phyloP scores from a whole-genome alignment of 495 filamentous ascomycete species.

The Tuber calosporum region DNA sequence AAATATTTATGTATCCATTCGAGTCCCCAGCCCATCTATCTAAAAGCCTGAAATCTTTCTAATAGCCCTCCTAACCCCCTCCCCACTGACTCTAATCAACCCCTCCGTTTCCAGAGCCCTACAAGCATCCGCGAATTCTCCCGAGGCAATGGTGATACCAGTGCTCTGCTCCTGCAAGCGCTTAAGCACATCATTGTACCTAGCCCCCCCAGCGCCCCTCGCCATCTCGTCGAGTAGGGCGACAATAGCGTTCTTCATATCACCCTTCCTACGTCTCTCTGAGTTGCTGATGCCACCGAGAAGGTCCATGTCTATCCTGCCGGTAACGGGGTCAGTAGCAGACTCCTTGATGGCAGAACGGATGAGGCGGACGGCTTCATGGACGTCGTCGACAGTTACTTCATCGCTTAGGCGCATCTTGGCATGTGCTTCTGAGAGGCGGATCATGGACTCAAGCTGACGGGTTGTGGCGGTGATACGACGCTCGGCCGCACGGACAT shows the following conservation, averaged over 20 bases:
- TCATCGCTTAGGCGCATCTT: constrained; percentile 79
- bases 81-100: constrained; percentile 68
- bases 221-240: constrained; percentile 69
- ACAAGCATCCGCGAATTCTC: constrained; percentile 75
- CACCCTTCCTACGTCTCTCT: constrained; percentile 70
- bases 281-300: constrained; percentile 81
- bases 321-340: constrained; percentile 83
- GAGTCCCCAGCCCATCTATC: background rate
- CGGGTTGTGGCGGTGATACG: constrained; percentile 95
- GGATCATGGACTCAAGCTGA: constrained; percentile 96
- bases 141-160: constrained; percentile 61
- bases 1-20: background rate
- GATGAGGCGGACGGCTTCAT: constrained; percentile 87
- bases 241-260: constrained; percentile 74
- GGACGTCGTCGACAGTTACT: constrained; percentile 76
- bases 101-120: constrained; percentile 78
- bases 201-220: constrained; percentile 55
- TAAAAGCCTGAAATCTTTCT: constrained; percentile 60
- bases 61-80: constrained; percentile 74
- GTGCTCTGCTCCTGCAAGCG: constrained; percentile 63
- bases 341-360: constrained; percentile 92
- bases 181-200: constrained; percentile 67
- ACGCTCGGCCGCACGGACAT: constrained; percentile 85
- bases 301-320: constrained; percentile 92
- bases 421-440: constrained; percentile 89